Evolutionary conservation across 768 basidiomycete species (phyloP).

Genomic region (Auriscalpium microsporum): DNA sequence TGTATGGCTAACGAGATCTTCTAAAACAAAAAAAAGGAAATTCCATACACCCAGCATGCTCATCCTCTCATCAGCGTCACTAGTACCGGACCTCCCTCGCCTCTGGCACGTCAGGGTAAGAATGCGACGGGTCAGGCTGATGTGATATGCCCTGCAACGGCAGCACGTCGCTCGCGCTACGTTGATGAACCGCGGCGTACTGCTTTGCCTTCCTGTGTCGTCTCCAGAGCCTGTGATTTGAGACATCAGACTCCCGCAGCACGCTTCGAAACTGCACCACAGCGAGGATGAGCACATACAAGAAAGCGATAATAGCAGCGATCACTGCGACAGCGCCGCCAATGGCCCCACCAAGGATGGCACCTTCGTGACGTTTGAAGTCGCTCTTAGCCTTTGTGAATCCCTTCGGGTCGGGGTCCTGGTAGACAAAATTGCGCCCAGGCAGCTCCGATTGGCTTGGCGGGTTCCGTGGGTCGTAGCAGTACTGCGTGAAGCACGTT

Average conservation of each 20-base stretch:
- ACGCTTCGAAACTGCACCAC: background rate
- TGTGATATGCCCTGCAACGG: too few species aligned
- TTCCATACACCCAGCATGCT: too few species aligned
- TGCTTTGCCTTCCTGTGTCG: background rate
- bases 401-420: slow-evolving; percentile 48
- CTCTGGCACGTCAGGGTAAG: too few species aligned
- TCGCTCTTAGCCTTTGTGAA: slow-evolving; percentile 35
- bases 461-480: slow-evolving; percentile 20
- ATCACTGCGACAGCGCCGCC: slow-evolving; percentile 37
- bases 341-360: slow-evolving; percentile 39
- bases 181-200: background rate
- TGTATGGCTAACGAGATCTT: too few species aligned
- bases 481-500: slow-evolving; percentile 23
- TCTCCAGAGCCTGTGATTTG: background rate
- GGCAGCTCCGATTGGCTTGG: slow-evolving; percentile 21
- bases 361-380: slow-evolving; percentile 35
- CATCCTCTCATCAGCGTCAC: too few species aligned
- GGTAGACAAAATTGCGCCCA: slow-evolving; percentile 34
- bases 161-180: background rate
- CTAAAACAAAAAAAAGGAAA: too few species aligned
- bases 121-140: too few species aligned
- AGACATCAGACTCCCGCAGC: background rate
- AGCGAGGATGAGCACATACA: slow-evolving; percentile 21
- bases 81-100: too few species aligned
- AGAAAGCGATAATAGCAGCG: slow-evolving; percentile 25